phyloP scores from a whole-genome alignment of 129 eudicot genomes.

The Centella asiatica region DNA sequence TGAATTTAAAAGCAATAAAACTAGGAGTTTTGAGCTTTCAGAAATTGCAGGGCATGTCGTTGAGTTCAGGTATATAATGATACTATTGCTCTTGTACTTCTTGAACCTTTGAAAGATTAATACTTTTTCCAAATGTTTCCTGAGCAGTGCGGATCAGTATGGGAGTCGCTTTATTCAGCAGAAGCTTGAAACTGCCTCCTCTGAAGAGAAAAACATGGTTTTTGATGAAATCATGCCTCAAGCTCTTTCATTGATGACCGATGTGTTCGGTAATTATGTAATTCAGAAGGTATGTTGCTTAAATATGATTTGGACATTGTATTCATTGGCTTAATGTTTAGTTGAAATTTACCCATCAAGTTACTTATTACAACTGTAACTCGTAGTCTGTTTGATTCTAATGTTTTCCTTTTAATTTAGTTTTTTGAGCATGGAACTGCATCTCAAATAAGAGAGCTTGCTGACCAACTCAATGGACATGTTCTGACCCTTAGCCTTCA shows the following conservation, averaged over 20 bases:
- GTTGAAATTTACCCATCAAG: background rate
- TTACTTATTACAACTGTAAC: background rate
- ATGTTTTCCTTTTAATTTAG: slow-evolving; percentile 23
- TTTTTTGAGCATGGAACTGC: slow-evolving; percentile 87
- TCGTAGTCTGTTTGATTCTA: background rate
- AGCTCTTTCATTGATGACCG: slow-evolving; percentile 86
- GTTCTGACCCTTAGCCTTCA: slow-evolving; percentile 90
- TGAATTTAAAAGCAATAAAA: slow-evolving; percentile 88
- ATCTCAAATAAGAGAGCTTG: slow-evolving; percentile 76
- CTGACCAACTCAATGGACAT: slow-evolving; percentile 79
- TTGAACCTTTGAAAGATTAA: background rate
- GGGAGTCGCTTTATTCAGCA: slow-evolving; percentile 98
- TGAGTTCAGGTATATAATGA: slow-evolving; percentile 72
- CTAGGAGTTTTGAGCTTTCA: slow-evolving; percentile 78
- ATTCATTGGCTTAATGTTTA: background rate
- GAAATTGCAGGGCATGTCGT: slow-evolving; percentile 88
- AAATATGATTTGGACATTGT: background rate
- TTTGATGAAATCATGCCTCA: slow-evolving; percentile 88
- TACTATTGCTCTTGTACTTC: background rate
- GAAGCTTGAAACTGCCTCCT: slow-evolving; percentile 89
- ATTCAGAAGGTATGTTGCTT: slow-evolving; percentile 68
- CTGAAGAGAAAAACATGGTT: slow-evolving; percentile 89
- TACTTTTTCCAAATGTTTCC: background rate
- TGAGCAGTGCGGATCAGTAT: slow-evolving; percentile 83
- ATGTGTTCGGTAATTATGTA: slow-evolving; percentile 95